Evolutionary conservation across 2,329 filamentous ascomycete genomes (phyloP), one percentile per base, ranked within the genome.

Genomic region (Magnaporthiopsis incrustans): DNA sequence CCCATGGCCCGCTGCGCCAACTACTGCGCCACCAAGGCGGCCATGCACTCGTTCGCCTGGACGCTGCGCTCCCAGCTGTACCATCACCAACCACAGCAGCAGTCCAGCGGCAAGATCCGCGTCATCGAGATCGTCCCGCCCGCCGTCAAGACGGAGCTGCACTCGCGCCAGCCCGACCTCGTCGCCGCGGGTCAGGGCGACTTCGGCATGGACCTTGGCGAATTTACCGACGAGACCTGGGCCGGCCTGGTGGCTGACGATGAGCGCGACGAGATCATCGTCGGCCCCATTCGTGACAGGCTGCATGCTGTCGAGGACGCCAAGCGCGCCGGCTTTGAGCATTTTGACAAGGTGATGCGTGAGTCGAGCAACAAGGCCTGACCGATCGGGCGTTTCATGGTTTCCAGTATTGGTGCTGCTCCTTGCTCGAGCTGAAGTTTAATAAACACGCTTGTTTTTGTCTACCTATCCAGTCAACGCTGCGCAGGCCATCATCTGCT

Each of bases 11-110:
- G 73, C 0, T 76, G 80, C 68, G 76, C 78, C 1, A 81, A 79
- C 50, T 85, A 85, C 74, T 83, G 78, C 63, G 80, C 81, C 2
- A 79, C 79, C 14, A 85, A 85, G 68, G 78, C 82, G 0, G 83
- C 82, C 3, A 70, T 85, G 53, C 80, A 83, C 67, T 73, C 57
- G 22, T 63, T 71, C 0, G 67, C 67, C 57, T 72, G 68, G 68
- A 71, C 71, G 1, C 68, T 73, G n/a, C 68, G 71, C 32, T 61
- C 65, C 5, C 71, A 73, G 67, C 67, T 73, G 1, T 82, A 25
- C 73, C 60, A 80, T 7, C 58, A 60, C 22, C 18, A 33, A 38
- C 35, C 35, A 38, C 10, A 38, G 2, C 35, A 73, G 78, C 63
- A 75, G 81, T 69, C 67, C 12, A 74, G 14, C 65, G 66, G 3